A percentile compares a stretch with the other conserved stretches of the same genome.
Conservation (phyloP, 2,329 filamentous ascomycete genomes). For the Alternaria incomplexa region DNA sequence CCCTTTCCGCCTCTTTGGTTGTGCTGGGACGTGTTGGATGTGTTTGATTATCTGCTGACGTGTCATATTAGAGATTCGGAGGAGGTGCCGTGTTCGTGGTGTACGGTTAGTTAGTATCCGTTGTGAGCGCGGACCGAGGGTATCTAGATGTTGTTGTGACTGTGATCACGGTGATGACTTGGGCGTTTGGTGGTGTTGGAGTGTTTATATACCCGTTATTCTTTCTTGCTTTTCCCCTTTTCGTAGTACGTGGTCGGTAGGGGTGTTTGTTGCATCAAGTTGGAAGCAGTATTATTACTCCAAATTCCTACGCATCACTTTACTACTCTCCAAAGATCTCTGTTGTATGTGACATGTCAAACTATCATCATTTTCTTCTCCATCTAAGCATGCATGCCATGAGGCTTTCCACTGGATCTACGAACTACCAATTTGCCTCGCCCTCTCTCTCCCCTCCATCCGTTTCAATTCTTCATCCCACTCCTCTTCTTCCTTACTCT, state of each 20-base stretch:
- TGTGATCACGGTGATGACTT: background rate
- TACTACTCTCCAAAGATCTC: no score
- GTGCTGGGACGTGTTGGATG: background rate
- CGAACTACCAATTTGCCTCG: constrained; percentile 2
- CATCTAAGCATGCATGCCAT: background rate
- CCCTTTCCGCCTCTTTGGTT: background rate
- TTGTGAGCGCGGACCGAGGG: background rate
- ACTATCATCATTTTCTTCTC: no score
- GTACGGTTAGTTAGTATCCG: background rate
- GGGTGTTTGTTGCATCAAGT: background rate
- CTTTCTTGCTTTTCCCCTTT: background rate
- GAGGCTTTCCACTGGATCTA: background rate
- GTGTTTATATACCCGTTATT: background rate
- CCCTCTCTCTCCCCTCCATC: constrained; percentile 16
- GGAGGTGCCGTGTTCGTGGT: background rate
- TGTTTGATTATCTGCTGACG: background rate
- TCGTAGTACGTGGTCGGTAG: background rate
- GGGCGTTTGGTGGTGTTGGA: background rate
- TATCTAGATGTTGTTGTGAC: background rate
- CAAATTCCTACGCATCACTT: background rate
- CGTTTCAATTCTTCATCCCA: constrained; percentile 12
- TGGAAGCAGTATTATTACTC: background rate
- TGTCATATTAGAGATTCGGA: background rate
- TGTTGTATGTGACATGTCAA: no score
- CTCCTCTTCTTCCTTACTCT: constrained; percentile 4